Evolutionary conservation across 768 basidiomycete genomes (phyloP), one percentile per base, ranked within the genome.

Genomic region (Hemileccinum impolitum): DNA sequence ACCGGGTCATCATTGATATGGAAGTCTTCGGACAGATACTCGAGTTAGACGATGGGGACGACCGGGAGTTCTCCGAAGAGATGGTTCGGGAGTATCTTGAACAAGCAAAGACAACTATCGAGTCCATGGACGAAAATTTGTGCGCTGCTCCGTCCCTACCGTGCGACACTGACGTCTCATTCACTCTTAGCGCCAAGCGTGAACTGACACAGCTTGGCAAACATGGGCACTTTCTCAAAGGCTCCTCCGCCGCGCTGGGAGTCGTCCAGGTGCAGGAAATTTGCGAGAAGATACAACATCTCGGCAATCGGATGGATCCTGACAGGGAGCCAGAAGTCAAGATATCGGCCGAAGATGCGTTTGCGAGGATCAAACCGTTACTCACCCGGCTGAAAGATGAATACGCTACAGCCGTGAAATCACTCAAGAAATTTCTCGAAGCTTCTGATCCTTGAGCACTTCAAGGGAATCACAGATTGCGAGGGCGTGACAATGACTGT

Each of bases 161-260:
- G 47, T 15, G 49, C 54, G 36, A 47, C 25, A 13, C 42, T 44
- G 39, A 55, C 39, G 50, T 51, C 55, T 56, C 45, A 64, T 39
- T 32, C 39, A 26, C 30, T 30, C 17, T 42, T 65, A 91, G 89
- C 53, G 59, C 59, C 34, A 66, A 59, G 19, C 77, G 82, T 53
- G 78, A 94, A 56, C 78, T 95, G 10, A 56, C 60, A 10, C 64
- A 78, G 47, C 80, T 99, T 15, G 86, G 89, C 3, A 70, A 73
- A 15, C 76, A 87, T 10, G 96, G 94, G 0, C 95, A 99, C 70
- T 99, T 90, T 71, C 82, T 98, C 63, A 99, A 98, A 69, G 95
- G 95, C 40, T 97, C 94, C 3, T 95, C 94, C 12, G 94, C 94
- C 25, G 91, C 94, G 3, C 78, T 99, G 39, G 95, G 96, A 23